Evolutionary conservation across 2,329 filamentous ascomycete species (phyloP), one percentile per base, ranked within the genome.

Genomic region (Cladorrhinum sp.): DNA sequence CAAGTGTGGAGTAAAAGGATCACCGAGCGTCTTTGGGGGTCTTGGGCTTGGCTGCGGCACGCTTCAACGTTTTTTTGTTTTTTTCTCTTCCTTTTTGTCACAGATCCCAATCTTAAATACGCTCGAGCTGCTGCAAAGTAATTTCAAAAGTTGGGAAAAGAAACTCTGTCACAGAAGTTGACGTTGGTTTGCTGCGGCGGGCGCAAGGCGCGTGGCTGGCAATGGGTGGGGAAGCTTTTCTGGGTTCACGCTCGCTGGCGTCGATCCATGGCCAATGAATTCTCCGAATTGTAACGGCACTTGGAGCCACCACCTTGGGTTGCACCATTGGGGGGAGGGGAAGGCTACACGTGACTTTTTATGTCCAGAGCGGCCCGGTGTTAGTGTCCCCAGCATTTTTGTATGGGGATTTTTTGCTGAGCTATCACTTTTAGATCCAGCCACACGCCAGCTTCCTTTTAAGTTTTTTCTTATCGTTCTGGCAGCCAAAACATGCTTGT

Each of bases 241-340:
- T 42, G 36, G 24, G 20, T 24, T 23, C 42, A 49, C n/a, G 33
- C 55, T 39, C 39, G 51, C 54, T 57, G 54, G 48, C 55, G 46
- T 57, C 55, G 26, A 57, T 54, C 53, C 20, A 58, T 46, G 58
- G 42, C 65, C 66, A 68, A 68, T 67, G 60, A 66, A 67, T 66
- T 66, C 58, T 63, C 66, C 65, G 65, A 66, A 64, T 64, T 64
- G 51, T 62, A 61, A 58, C 62, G 57, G 60, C 65, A 62, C 21
- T 60, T 61, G 30, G 39, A 24, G 21, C 30, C 59, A 36, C 48
- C 36, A 18, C 50, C 28, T 57, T 36, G 24, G 28, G 42, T 51
- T 60, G 55, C 39, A 51, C 21, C 48, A 50, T 39, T 42, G 26
- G 50, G 46, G 50, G 46, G 16, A 33, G 33, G 49, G 7, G 33